phyloP scores from a whole-genome alignment of 1,139 yeast genomes.

The Debaryomyces fabryi region DNA sequence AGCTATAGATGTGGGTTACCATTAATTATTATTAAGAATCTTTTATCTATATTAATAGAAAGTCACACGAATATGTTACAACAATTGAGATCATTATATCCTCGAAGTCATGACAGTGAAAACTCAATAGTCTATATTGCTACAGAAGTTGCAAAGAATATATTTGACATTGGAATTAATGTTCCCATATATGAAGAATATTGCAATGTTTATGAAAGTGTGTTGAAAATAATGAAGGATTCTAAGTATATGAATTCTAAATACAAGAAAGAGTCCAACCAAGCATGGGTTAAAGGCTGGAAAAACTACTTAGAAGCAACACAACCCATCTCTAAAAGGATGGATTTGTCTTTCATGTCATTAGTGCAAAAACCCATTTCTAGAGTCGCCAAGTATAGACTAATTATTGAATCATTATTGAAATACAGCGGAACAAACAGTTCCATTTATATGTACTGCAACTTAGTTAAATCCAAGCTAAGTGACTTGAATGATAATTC shows the following conservation, averaged over 20 bases:
- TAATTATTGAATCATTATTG: slow-evolving; percentile 43
- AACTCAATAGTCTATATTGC: slow-evolving; percentile 7
- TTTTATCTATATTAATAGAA: slow-evolving; percentile 24
- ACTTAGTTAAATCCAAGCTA: slow-evolving; percentile 5
- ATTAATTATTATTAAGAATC: slow-evolving; percentile 21
- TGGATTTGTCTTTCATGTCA: slow-evolving; percentile 53
- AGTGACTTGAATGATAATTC: slow-evolving; percentile 26
- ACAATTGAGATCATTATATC: slow-evolving; percentile 14
- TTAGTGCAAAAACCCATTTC: slow-evolving; percentile 57
- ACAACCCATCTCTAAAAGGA: slow-evolving; percentile 32
- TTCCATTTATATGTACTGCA: background rate
- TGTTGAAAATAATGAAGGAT: slow-evolving; percentile 34
- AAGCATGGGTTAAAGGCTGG: slow-evolving; percentile 34
- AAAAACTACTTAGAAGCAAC: slow-evolving; percentile 46
- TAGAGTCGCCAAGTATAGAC: slow-evolving; percentile 52
- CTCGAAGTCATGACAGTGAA: background rate
- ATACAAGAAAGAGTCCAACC: slow-evolving; percentile 8
- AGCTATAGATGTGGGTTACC: slow-evolving; percentile 30
- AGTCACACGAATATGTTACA: slow-evolving; percentile 28
- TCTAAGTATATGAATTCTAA: slow-evolving; percentile 9
- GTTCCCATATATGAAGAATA: slow-evolving; percentile 41
- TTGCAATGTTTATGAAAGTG: slow-evolving; percentile 43
- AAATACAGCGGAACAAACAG: slow-evolving; percentile 14
- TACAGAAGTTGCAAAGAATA: slow-evolving; percentile 8
- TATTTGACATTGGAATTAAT: slow-evolving; percentile 16